Evolutionary conservation across 2,329 filamentous ascomycete species (phyloP), one percentile per base, ranked within the genome.

Genomic region (Dothiorella sarmentorum): DNA sequence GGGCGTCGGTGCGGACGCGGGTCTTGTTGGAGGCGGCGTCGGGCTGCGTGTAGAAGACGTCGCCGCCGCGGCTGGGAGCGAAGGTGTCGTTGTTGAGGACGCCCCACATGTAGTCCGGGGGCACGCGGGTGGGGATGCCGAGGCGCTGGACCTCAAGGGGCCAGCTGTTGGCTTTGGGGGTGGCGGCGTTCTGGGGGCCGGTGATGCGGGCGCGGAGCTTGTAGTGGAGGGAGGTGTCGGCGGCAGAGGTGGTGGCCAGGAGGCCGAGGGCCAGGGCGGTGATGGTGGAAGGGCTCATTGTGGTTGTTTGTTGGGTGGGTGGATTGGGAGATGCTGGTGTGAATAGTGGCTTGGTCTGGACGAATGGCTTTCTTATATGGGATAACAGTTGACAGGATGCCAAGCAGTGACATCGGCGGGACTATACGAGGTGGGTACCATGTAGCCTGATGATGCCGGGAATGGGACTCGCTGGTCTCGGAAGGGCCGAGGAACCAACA

Each of bases 81-180:
- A 51, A 51, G 18, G 17, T 37, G 13, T 18, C 7, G 31, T 51
- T 51, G 29, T n/a, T 20, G 7, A 51, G 45, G 15, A 51, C 45
- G 29, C 45, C 45, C 45, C 29, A 51, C 45, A 51, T 51, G 18
- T 37, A 24, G 29, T 51, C 45, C 11, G 45, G 45, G 5, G 45
- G 45, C 7, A 37, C 0, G 31, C 45, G 45, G 4, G 45, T 51
- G 6, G 45, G 20, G 20, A 51, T 17, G 15, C 45, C 29, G 11
- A 51, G 45, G 2, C 31, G 17, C 2, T 11, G 45, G 3, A 51
- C 20, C 17, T 51, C 45, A 17, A 51, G 13, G 5, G 29, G 18
- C 45, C 29, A 51, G 15, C 45, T 31, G 18, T 37, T 20, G 13
- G 37, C 15, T 2, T 35, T 11, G 18, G 45, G 29, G 3, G 45